Conservation (phyloP, 192 early-diverging fungal genomes). For the Linnemannia elongata region DNA sequence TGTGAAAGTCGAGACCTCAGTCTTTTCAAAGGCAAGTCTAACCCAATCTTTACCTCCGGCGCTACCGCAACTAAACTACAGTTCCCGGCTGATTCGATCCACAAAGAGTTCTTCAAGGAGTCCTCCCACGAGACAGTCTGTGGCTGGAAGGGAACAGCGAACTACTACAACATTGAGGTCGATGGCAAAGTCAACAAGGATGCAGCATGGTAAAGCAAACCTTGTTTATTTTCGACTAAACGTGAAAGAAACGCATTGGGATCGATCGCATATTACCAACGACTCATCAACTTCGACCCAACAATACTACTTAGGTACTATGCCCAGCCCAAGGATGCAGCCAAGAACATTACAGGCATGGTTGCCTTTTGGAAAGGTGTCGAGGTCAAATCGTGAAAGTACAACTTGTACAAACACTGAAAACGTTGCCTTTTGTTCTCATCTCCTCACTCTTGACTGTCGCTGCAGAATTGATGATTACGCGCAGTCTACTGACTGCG, state of each 20-base stretch:
- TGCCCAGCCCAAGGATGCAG: slow-evolving; percentile 16
- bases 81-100: slow-evolving; percentile 14
- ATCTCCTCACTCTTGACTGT: no score
- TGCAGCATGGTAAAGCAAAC: slow-evolving; percentile 24
- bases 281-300: background rate
- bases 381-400: slow-evolving; percentile 1
- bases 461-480: no score
- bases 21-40: background rate
- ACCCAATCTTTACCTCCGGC: background rate
- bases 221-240: no score
- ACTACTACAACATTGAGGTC: slow-evolving; percentile 9
- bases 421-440: background rate
- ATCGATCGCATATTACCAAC: no score
- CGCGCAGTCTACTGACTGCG: no score
- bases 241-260: no score
- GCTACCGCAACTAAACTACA: background rate
- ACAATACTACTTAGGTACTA: slow-evolving; percentile 9
- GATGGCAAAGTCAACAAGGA: slow-evolving; percentile 20
- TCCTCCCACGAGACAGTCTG: slow-evolving; percentile 16
- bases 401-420: background rate
- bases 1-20: background rate
- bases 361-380: slow-evolving; percentile 28
- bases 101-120: slow-evolving; percentile 15
- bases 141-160: slow-evolving; percentile 18
- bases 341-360: slow-evolving; percentile 18